These are phyloP conservation scores for Cymbidium sinense DNA, from an alignment of 106 monocot genomes.

Conservation along the genomic window DNA sequence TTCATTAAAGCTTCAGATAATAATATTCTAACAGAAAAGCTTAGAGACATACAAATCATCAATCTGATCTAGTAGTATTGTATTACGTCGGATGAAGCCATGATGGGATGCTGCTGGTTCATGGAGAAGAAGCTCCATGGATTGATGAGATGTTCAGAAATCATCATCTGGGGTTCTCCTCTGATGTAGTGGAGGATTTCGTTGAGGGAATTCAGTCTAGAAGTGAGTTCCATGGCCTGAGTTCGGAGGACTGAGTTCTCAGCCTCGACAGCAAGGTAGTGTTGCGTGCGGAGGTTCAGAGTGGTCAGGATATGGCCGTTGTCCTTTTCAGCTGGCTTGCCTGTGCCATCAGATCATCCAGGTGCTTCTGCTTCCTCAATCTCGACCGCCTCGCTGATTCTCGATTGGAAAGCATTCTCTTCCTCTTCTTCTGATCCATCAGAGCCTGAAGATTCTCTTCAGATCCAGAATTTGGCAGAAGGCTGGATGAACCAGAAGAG, in stretches of 20 bases:
- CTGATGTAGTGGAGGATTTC: conserved; percentile 26
- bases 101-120: conserved; percentile 38
- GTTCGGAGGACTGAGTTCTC: conserved; percentile 43
- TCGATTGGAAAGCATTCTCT: conserved; percentile 54
- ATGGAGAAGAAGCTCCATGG: conserved; percentile 20
- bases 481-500: conserved; percentile 4
- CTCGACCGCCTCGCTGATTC: conserved; percentile 59
- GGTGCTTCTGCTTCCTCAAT: conserved; percentile 54
- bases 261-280: conserved; percentile 25
- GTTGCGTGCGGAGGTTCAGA: conserved; percentile 20
- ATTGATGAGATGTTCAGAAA: conserved; percentile 2
- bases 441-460: conserved; percentile 16
- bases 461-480: conserved; percentile 15
- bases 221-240: conserved; percentile 31
- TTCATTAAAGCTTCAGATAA: too few species aligned
- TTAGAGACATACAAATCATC: too few species aligned
- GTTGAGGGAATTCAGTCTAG: conserved; percentile 31
- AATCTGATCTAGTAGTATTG: conserved; percentile 23
- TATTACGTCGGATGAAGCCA: conserved; percentile 31
- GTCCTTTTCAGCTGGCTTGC: conserved; percentile 30
- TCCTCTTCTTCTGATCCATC: conserved; percentile 35
- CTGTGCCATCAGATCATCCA: conserved; percentile 43
- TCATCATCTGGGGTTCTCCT: not conserved
- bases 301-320: conserved; percentile 21
- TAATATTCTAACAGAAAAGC: too few species aligned